Evolutionary conservation across 2,329 filamentous ascomycete genomes (phyloP).

Genomic region (Aspergillus quadricinctus): DNA sequence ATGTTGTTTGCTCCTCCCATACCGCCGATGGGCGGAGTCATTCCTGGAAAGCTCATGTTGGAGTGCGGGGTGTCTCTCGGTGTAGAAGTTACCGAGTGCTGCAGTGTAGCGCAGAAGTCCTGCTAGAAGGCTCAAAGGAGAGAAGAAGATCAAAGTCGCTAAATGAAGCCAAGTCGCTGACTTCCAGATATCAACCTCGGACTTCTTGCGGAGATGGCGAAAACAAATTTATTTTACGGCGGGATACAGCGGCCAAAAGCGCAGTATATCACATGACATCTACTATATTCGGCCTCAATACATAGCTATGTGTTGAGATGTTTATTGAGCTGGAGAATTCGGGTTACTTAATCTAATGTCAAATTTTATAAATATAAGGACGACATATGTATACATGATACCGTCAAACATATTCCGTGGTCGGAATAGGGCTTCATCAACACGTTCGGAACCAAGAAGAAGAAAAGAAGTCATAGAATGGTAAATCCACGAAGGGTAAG

Average conservation of each 20-base stretch:
- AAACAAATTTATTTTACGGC: constrained; percentile 34
- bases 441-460: not conserved
- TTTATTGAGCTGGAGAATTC: not conserved
- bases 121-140: not conserved
- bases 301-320: not conserved
- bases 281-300: not conserved
- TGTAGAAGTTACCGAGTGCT: not conserved
- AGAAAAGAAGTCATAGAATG: not conserved
- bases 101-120: not conserved
- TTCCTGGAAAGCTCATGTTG: constrained; percentile 36
- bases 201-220: constrained; percentile 29
- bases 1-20: constrained; percentile 20
- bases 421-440: not conserved
- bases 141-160: not conserved
- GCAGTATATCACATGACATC: constrained; percentile 21
- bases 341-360: not conserved
- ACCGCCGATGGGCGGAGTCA: constrained; percentile 27
- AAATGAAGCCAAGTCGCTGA: no score
- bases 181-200: constrained; percentile 11
- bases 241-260: constrained; percentile 5
- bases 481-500: constrained; percentile 10
- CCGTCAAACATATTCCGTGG: not conserved
- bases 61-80: not conserved
- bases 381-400: not conserved
- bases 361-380: not conserved